These are phyloP conservation scores for Chaetomiaceae sp. DNA, from an alignment of 2,329 filamentous ascomycete genomes.

Conservation along the genomic window DNA sequence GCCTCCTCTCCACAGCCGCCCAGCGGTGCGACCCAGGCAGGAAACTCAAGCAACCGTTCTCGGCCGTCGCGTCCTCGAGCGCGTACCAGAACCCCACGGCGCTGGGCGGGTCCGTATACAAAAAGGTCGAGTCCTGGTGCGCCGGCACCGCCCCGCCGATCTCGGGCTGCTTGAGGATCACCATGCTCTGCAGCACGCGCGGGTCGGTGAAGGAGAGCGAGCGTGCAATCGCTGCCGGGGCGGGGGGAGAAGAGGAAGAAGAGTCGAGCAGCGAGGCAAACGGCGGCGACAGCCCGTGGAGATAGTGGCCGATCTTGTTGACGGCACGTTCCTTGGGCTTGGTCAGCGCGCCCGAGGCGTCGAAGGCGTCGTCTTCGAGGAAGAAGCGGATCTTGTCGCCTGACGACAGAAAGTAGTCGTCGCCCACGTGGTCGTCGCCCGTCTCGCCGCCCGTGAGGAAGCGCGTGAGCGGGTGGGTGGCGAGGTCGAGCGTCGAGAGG, in stretches of 20 bases:
- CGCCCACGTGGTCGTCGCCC: conserved; percentile 70
- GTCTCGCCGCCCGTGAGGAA: conserved; percentile 79
- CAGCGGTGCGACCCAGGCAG: conserved; percentile 72
- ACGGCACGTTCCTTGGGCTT: conserved; percentile 82
- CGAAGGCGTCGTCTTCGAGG: conserved; percentile 92
- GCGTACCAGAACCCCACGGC: conserved; percentile 98
- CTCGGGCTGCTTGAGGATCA: conserved; percentile 97
- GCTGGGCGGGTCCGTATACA: conserved; percentile 83
- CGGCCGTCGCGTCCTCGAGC: conserved; percentile 79
- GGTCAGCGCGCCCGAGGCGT: conserved; percentile 55
- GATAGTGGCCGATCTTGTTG: conserved; percentile 81
- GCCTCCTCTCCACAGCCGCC: conserved; percentile 64
- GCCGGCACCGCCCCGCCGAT: conserved; percentile 88
- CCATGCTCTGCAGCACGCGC: conserved; percentile 83
- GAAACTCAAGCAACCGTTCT: conserved; percentile 88
- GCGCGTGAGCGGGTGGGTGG: conserved; percentile 83
- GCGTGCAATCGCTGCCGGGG: conserved; percentile 52
- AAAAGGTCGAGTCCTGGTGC: conserved; percentile 87
- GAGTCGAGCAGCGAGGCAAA: conserved; percentile 49
- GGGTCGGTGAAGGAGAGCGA: conserved; percentile 72
- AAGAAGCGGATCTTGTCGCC: conserved; percentile 95
- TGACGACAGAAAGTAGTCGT: conserved; percentile 86
- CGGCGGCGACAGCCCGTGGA: conserved; percentile 64
- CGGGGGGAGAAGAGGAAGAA: conserved; percentile 45
- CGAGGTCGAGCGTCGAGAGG: conserved; percentile 71